Conservation (phyloP, 495 filamentous ascomycete species). For the Tuber calosporum region DNA sequence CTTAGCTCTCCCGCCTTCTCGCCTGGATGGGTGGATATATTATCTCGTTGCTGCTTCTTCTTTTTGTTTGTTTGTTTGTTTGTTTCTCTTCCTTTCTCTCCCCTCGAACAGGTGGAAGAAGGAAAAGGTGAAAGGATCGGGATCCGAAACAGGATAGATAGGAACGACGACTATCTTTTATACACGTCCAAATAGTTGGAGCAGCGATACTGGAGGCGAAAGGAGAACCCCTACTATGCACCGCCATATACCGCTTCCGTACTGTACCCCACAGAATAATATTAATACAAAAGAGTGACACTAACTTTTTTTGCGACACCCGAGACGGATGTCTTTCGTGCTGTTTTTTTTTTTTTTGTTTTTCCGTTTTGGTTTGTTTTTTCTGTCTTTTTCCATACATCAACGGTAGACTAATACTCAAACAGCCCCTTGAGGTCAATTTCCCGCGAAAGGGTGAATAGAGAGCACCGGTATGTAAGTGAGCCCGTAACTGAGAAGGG, state of each 20-base stretch:
- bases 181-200: background rate
- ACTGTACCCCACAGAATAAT: background rate
- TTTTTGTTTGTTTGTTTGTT: background rate
- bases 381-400: background rate
- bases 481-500: background rate
- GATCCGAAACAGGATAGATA: background rate
- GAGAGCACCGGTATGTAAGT: background rate
- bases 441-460: background rate
- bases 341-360: background rate
- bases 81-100: background rate
- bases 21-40: background rate
- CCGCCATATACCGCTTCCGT: background rate
- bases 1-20: background rate
- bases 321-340: background rate
- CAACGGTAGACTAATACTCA: background rate
- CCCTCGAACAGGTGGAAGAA: too few species aligned
- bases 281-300: background rate
- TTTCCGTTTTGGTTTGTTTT: too few species aligned
- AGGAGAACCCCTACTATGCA: background rate
- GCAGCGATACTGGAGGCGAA: background rate
- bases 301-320: background rate
- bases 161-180: background rate
- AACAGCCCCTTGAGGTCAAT: conserved; percentile 1
- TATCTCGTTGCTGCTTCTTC: background rate
- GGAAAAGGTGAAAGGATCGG: background rate